Evolutionary conservation across 2,329 filamentous ascomycete species (phyloP).

Genomic region (Parascedosporium putredinis): DNA sequence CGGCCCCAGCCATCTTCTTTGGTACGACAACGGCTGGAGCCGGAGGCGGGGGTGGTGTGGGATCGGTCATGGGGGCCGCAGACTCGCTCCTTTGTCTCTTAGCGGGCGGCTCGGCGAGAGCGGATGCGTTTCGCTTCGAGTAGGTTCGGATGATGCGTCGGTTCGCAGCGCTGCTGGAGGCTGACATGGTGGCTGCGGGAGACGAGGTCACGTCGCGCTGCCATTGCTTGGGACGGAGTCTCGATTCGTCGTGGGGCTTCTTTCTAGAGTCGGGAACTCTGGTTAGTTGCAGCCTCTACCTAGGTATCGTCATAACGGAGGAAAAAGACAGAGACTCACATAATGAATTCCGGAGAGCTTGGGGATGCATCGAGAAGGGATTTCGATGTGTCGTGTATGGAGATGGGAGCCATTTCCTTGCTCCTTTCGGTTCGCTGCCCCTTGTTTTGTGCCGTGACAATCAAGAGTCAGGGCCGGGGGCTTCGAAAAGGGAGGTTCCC

Average conservation of each 20-base stretch:
- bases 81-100: conserved; percentile 3
- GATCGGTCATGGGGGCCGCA: not conserved
- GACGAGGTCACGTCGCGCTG: not conserved
- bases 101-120: not conserved
- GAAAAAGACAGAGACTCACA: not conserved
- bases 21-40: not conserved
- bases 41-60: not conserved
- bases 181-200: not conserved
- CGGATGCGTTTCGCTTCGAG: conserved; percentile 20
- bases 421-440: no score
- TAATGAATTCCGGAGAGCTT: conserved; percentile 8
- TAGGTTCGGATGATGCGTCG: conserved; percentile 25
- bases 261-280: not conserved
- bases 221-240: conserved; percentile 5
- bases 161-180: not conserved
- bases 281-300: not conserved
- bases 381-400: not conserved
- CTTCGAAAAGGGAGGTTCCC: no score
- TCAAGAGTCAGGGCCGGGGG: no score
- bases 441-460: no score
- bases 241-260: conserved; percentile 7
- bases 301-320: not conserved
- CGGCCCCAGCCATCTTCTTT: not conserved
- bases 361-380: conserved; percentile 4
- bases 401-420: not conserved